Evolutionary conservation across 2,329 filamentous ascomycete species (phyloP), one percentile per base, ranked within the genome.

Genomic region (Truncatella angustata): DNA sequence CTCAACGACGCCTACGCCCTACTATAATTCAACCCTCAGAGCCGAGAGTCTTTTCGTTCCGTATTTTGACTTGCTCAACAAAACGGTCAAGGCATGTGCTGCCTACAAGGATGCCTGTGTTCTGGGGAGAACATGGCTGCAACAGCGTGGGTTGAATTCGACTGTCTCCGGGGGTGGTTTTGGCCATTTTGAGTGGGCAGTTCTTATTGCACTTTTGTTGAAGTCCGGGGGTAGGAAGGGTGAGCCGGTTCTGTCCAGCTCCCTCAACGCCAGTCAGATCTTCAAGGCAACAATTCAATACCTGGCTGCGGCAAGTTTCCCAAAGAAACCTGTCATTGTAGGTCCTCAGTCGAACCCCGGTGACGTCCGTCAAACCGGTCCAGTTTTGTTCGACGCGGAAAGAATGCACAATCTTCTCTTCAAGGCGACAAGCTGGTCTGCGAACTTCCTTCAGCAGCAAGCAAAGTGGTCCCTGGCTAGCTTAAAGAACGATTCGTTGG

Each of bases 221-320:
- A 85, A 91, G 67, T 84, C 82, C n/a, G 90, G 90, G 23, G 87
- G 86, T 5, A 80, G 83, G 5, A 86, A 86, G 54, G 88, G 88
- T 2, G 81, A 85, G 57, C 80, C 87, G 2, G 73, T 90, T 5
- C 77, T 97, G 14, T 91, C 91, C 5, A 78, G 83, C 4, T 90
- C 90, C 6, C 88, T 96, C 62, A 96, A 88, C 73, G 88, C 88
- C 69, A 94, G 93, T 21, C 93, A 97, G 69, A 79, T 97, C 40
- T 97, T 99, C 79, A 97, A 97, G 70, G 92, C 91, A 3, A 85
- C 87, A 1, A 74, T 99, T n/a, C 93, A 97, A 65, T 94, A 93
- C 59, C 74, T 99, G 16, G 85, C 88, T 1, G 80, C 82, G 1
- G 86, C 82, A 34, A 86, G 96, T 62, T 74, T 97, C 50, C 76